Evolutionary conservation across 164 flowering plant species (phyloP), one percentile per base, ranked within the genome.

Genomic region (Tetrastigma voinierianum): DNA sequence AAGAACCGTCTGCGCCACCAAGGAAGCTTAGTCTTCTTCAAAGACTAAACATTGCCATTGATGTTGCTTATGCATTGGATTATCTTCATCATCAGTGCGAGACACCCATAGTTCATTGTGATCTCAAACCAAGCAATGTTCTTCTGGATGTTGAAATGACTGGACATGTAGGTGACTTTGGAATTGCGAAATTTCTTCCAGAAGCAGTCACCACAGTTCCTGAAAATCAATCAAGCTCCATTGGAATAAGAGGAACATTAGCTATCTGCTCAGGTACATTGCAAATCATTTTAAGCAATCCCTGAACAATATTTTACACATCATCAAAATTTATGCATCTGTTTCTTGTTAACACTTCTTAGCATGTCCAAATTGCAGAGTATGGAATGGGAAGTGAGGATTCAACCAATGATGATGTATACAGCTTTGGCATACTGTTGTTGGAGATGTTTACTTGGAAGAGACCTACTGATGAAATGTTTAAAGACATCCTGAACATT

Each of bases 351-450:
- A 32, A 32, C 40, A 32, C 40, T 32, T 32, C 3, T 7, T 3
- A 32, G 3, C 40, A 55, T 55, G 58, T 55, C 8, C 58, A 19
- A 18, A 10, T 55, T 20, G 44, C 67, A 72, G 75, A 72, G 32
- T 72, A 67, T 61, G 75, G 67, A 3, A 61, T 66, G 44, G 69
- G 62, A 32, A 23, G 65, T 12, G 20, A 46, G 43, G 70, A 55
- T 23, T 72, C 75, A 46, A 55, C 67, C 4, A 15, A 17, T 0
- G 70, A 48, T 49, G 74, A 71, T 57, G 51, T 70, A 54, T 69
- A 62, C 47, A 69, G 72, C 65, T 69, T 43, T 45, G 72, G 72
- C 16, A 69, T 69, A 15, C 48, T 70, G 4, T 13, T 70, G 9
- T 17, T 70, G 12, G 72, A 70, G 57, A 46, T 63, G 51, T 62